Base-by-base conservation (phyloP, 768 basidiomycete genomes). In the Trametes villosa region DNA sequence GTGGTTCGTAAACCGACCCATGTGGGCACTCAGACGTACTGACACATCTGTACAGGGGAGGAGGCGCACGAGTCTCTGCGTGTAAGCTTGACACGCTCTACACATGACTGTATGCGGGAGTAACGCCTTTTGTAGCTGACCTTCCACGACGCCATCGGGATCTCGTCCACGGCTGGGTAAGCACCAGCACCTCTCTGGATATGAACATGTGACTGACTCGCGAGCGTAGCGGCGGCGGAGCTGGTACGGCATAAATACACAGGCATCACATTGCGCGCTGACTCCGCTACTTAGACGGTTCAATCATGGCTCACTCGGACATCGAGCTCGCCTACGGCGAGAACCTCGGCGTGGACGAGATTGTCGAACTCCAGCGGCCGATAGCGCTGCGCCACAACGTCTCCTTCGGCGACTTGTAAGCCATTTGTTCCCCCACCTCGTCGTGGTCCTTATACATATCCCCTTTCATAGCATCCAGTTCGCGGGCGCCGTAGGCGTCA, bases 121-220 rank as follows among this genome's bases (percentile, higher is more conserved):
- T 17, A 9, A 17, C 18, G 26, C 3, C 9, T n/a, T 29, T 17
- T 31, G 11, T 26, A 47, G 40, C 48, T 60, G 20, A 63, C 50
- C 59, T 69, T 67, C 62, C 66, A 70, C 63, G 68, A 70, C 40
- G 69, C 69, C 42, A 68, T 70, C 31, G 67, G 57, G 11, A 52
- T 64, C 41, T 68, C 59, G 27, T 24, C 45, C 7, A 27, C 24
- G 29, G 17, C 11, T 12, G 53, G 9, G 60, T 58, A 4, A 52
- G 42, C 27, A 58, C 44, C 15, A 44, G 44, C 47, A 56, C 18
- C 12, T 42, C 38, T 20, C 17, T 24, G 8, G 15, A 33, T 4
- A 9, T n/a, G 26, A 27, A 9, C 24, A 18, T 41, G 18, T 7
- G 6, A 15, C 18, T 2, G 13, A 24, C 2, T 3, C 4, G 24